These are phyloP conservation scores for Scutellaria barbata DNA, from an alignment of 257 asterid species.

Conservation along the genomic window DNA sequence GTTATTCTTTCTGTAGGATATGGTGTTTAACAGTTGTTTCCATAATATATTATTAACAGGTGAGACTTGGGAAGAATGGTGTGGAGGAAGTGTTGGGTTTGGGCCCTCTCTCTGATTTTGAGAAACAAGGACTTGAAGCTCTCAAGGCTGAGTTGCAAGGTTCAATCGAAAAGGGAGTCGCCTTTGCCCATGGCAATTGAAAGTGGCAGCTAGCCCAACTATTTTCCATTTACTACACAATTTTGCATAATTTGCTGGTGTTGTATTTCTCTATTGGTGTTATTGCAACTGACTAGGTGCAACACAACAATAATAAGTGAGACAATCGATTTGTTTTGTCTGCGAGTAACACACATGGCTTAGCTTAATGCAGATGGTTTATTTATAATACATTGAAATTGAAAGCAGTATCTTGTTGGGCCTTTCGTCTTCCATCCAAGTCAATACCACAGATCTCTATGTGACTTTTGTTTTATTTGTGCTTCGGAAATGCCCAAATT, in stretches of 20 bases:
- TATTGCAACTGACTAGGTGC: neutral
- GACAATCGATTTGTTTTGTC: conserved; percentile 1
- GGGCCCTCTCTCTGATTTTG: conserved; percentile 63
- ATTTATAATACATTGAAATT: too few species aligned
- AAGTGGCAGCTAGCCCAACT: neutral
- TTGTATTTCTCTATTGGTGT: conserved; percentile 10
- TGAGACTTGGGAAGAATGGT: conserved; percentile 80
- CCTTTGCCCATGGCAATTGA: conserved; percentile 56
- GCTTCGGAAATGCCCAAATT: too few species aligned
- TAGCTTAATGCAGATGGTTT: neutral
- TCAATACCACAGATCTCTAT: too few species aligned
- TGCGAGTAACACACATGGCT: neutral
- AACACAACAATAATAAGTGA: conserved; percentile 12
- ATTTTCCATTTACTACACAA: conserved; percentile 12
- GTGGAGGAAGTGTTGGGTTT: conserved; percentile 77
- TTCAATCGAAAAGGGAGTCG: conserved; percentile 78
- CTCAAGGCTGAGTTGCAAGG: conserved; percentile 63
- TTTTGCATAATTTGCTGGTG: conserved; percentile 35
- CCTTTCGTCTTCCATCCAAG: too few species aligned
- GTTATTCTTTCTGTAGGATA: too few species aligned
- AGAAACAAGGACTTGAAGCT: conserved; percentile 78
- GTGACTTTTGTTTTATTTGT: too few species aligned
- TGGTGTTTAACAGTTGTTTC: neutral
- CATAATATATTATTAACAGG: conserved; percentile 47
- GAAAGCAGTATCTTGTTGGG: too few species aligned